phyloP scores from a whole-genome alignment of 1,284 basidiomycete genomes.

The Pterula multifida region DNA sequence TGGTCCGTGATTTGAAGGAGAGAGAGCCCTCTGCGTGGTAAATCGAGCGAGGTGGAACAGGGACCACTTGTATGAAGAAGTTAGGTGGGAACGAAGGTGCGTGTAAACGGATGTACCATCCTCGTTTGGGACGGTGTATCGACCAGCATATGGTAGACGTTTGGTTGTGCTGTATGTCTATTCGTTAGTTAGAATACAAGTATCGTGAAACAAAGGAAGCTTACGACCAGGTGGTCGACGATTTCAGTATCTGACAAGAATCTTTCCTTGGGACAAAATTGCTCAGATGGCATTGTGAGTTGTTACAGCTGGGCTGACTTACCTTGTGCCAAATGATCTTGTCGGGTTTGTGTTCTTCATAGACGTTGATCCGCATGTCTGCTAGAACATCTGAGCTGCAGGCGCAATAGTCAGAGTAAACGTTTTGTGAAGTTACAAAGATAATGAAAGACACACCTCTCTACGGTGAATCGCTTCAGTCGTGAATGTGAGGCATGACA shows the following conservation, averaged over 20 bases:
- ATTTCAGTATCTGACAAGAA: conserved; percentile 63
- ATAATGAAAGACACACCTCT: conserved; percentile 16
- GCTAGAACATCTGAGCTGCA: conserved; percentile 62
- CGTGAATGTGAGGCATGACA: not conserved
- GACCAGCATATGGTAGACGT: conserved; percentile 56
- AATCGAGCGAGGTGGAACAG: conserved; percentile 40
- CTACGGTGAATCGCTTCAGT: conserved; percentile 17
- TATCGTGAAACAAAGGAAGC: conserved; percentile 15
- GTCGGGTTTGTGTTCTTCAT: conserved; percentile 37
- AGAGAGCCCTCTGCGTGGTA: conserved; percentile 51
- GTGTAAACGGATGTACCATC: conserved; percentile 70
- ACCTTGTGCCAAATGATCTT: conserved; percentile 68
- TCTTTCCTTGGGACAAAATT: conserved; percentile 40
- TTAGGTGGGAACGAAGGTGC: conserved; percentile 53
- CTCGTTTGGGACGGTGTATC: conserved; percentile 61
- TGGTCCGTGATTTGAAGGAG: conserved; percentile 50
- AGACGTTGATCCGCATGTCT: conserved; percentile 56
- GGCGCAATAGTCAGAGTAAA: not conserved
- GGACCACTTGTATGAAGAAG: conserved; percentile 50
- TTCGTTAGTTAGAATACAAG: not conserved
- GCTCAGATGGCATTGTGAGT: conserved; percentile 7
- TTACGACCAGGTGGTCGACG: conserved; percentile 57
- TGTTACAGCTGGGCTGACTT: conserved; percentile 10
- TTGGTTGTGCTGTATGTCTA: conserved; percentile 60
- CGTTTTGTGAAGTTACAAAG: not conserved